Base-by-base conservation (phyloP, 2,329 filamentous ascomycete genomes). In the Pseudogymnoascus pannorum region DNA sequence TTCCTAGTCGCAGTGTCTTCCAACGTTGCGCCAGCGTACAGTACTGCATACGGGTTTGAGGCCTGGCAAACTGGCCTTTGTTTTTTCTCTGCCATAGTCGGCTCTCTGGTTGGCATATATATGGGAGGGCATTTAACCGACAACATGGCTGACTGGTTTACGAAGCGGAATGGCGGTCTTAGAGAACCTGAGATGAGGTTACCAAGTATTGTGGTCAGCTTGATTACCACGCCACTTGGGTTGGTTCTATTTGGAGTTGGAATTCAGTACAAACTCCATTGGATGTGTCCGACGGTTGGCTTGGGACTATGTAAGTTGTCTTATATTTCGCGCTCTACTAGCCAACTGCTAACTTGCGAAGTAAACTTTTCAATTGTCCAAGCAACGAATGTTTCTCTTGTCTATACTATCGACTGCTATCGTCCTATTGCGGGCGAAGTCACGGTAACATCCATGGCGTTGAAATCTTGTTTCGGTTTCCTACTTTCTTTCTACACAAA, bases 131-230 rank as follows among this genome's bases (percentile, higher is more conserved):
- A 62, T 6, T 22, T 66, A n/a, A 62, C 63, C 22, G 66, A 67
- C 22, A 59, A 24, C 18, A 59, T 63, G 7, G 65, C 64, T 7
- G 66, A 66, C 48, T 64, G 79, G 60, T 72, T 80, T 20, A 85
- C 83, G 0, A 73, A 71, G 59, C 74, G 75, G 26, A 86, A 85
- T 65, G 75, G 77, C 3, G 83, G 83, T 4, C 75, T 85, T 18
- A 75, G 82, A n/a, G 78, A 83, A 58, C 80, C 83, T 0, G 81
- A 85, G 67, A 84, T 85, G 81, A 75, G 83, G n/a, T 70, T 86
- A 4, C 81, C 81, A 1, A 78, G 79, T 4, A 75, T 85, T 16
- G 68, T 75, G 9, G 74, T 81, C 0, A 82, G 79, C 65, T 70
- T 81, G 66, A 69, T 83, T 26, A 77, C 81, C 12, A 78, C 80